phyloP scores from a whole-genome alignment of 768 basidiomycete species.

The Rhodotorula taiwanensis region DNA sequence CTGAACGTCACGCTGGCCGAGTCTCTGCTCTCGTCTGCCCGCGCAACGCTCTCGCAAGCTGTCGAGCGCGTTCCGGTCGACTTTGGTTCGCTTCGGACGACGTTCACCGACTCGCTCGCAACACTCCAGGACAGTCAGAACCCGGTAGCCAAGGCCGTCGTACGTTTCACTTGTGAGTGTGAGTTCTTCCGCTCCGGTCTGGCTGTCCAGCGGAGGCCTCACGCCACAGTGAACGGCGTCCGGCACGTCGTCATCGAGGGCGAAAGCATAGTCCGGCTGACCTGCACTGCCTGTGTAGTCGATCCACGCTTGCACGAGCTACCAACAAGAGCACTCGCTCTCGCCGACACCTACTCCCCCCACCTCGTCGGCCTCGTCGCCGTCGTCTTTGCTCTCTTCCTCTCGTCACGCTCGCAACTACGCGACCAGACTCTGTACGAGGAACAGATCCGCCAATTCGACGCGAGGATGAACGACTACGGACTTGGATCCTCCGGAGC shows the following conservation, averaged over 20 bases:
- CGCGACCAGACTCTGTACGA: not conserved
- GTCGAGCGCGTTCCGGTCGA: not conserved
- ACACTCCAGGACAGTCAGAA: conserved; percentile 1
- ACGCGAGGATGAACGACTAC: not conserved
- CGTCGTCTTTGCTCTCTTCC: conserved; percentile 5
- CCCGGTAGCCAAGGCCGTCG: not conserved
- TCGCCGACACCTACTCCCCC: not conserved
- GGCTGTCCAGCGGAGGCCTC: too few species aligned
- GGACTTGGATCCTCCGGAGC: conserved; percentile 3
- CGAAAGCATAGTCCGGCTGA: too few species aligned
- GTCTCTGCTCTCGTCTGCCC: not conserved
- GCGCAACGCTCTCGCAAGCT: not conserved
- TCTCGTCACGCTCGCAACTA: not conserved
- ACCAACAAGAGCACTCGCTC: not conserved
- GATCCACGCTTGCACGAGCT: not conserved
- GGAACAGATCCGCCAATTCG: not conserved
- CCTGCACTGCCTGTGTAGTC: too few species aligned
- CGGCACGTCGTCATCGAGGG: too few species aligned
- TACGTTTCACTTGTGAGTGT: not conserved
- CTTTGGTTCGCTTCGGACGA: not conserved
- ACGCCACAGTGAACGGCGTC: too few species aligned
- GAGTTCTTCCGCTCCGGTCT: not conserved
- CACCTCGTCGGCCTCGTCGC: conserved; percentile 4
- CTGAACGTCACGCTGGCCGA: conserved; percentile 3
- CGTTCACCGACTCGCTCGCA: not conserved